phyloP scores from a whole-genome alignment of 129 eudicot species.

The Artemisia annua region DNA sequence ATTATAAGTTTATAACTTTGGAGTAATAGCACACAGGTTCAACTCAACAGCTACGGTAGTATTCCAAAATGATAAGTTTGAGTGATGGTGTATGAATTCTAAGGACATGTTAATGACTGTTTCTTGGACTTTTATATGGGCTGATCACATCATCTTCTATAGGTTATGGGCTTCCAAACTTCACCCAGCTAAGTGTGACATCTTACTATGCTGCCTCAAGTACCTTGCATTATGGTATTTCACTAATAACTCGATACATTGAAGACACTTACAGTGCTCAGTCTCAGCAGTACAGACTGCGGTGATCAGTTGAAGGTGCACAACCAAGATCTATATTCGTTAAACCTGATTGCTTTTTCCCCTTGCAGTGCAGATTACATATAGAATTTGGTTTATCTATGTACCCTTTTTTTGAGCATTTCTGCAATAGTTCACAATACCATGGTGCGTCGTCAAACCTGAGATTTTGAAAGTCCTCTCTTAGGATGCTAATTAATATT shows the following conservation, averaged over 20 bases:
- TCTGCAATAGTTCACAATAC: neutral
- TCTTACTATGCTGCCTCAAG: conserved; percentile 92
- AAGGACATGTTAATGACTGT: neutral
- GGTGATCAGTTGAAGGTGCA: conserved; percentile 34
- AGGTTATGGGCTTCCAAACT: conserved; percentile 84
- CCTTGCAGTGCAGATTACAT: neutral
- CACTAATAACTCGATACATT: conserved; percentile 77
- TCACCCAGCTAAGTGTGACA: conserved; percentile 71
- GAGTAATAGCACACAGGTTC: neutral
- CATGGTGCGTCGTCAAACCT: neutral
- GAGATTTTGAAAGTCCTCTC: neutral
- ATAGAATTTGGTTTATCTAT: conserved; percentile 15
- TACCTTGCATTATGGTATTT: conserved; percentile 77
- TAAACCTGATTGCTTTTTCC: neutral
- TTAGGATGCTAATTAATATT: neutral
- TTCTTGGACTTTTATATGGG: neutral
- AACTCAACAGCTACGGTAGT: neutral
- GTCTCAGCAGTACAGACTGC: conserved; percentile 42
- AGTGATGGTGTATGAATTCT: neutral
- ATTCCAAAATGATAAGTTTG: neutral
- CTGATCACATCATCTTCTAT: conserved; percentile 15
- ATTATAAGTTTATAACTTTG: neutral
- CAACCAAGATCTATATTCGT: neutral
- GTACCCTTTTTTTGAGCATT: conserved; percentile 18
- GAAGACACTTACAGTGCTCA: conserved; percentile 60